Evolutionary conservation across 2,329 filamentous ascomycete genomes (phyloP).

Genomic region (Dothideomycetidae sp.): DNA sequence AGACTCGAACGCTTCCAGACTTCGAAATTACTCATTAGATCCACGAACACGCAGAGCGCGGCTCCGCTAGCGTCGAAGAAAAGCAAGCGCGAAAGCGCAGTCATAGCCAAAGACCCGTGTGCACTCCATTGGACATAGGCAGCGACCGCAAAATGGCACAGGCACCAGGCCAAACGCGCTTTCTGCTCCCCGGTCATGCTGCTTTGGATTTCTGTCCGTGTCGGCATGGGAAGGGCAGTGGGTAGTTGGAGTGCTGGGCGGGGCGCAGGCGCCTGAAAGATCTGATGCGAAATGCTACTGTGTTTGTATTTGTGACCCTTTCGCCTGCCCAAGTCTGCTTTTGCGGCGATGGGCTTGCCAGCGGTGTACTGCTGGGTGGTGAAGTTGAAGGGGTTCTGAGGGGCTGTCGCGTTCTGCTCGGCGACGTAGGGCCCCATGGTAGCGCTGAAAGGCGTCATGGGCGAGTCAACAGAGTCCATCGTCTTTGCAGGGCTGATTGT

Average conservation of each 20-base stretch:
- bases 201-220: conserved; percentile 69
- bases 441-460: conserved; percentile 21
- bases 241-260: conserved; percentile 78
- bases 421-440: conserved; percentile 19
- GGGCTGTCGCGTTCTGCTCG: conserved; percentile 17
- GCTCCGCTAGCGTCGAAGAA: conserved; percentile 93
- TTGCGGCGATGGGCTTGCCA: conserved; percentile 24
- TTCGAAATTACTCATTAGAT: conserved; percentile 91
- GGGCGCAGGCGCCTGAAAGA: conserved; percentile 82
- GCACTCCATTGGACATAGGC: conserved; percentile 75
- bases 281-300: conserved; percentile 88
- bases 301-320: conserved; percentile 97
- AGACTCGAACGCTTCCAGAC: conserved; percentile 91
- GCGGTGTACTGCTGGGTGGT: conserved; percentile 46
- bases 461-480: conserved; percentile 13
- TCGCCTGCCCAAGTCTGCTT: conserved; percentile 81
- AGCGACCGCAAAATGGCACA: conserved; percentile 73
- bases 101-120: conserved; percentile 76
- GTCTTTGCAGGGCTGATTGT: conserved; percentile 9
- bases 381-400: conserved; percentile 79
- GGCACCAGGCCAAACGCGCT: conserved; percentile 71
- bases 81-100: conserved; percentile 79
- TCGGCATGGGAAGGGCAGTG: conserved; percentile 83
- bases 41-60: conserved; percentile 78
- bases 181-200: conserved; percentile 86